Percentiles rank a stretch among this genome's conserved stretches.
phyloP scores from a whole-genome alignment of 371 early-diverging fungal genomes.

The Circinella minor region DNA sequence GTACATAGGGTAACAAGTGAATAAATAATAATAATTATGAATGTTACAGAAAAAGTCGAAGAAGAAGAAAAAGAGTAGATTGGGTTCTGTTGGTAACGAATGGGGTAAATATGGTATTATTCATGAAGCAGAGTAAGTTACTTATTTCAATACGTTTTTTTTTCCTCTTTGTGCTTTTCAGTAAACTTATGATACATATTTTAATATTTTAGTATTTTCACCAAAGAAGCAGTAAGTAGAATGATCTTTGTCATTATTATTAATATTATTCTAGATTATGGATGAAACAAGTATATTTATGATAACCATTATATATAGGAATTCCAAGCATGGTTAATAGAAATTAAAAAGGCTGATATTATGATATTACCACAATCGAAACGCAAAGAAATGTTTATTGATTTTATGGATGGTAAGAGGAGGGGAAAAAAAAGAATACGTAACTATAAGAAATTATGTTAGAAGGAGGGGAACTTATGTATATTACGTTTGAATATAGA shows the following conservation, averaged over 20 bases:
- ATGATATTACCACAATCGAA: constrained; percentile 57
- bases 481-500: constrained; percentile 33
- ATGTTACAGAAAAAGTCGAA: constrained; percentile 17
- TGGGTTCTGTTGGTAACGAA: constrained; percentile 31
- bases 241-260: too few relatives aligned
- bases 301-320: constrained; percentile 40
- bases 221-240: constrained; percentile 56
- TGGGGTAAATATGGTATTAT: constrained; percentile 68
- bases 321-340: constrained; percentile 78
- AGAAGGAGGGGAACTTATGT: background rate
- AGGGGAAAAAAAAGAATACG: background rate
- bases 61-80: constrained; percentile 39
- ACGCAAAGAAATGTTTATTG: constrained; percentile 67
- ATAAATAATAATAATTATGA: too few relatives aligned
- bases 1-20: too few relatives aligned
- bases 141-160: background rate
- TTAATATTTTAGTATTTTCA: constrained; percentile 45
- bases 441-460: background rate
- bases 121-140: constrained; percentile 53
- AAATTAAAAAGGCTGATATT: constrained; percentile 67
- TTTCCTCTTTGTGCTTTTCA: background rate
- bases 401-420: constrained; percentile 67
- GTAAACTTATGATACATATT: background rate
- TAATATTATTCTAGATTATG: background rate
- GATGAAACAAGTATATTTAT: too few relatives aligned